Evolutionary conservation across 1,284 basidiomycete species (phyloP).

Genomic region (Cryptococcus sp.): DNA sequence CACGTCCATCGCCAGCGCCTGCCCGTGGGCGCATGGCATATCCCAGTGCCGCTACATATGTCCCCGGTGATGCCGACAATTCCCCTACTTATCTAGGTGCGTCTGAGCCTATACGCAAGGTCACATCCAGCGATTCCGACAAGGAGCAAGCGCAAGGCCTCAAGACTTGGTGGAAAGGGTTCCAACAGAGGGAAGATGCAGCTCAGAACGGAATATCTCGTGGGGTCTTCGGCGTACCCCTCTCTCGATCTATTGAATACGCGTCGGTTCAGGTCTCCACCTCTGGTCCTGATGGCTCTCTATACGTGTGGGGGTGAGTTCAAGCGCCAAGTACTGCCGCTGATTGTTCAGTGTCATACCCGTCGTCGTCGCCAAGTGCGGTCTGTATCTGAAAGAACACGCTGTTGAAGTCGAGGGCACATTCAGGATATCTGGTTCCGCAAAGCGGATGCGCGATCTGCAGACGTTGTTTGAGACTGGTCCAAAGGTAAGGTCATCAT

Average conservation of each 20-base stretch:
- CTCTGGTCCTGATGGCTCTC: slow-evolving; percentile 74
- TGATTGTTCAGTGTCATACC: slow-evolving; percentile 73
- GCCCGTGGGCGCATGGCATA: slow-evolving; percentile 42
- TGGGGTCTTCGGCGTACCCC: slow-evolving; percentile 79
- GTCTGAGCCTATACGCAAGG: slow-evolving; percentile 26
- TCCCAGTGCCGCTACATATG: slow-evolving; percentile 42
- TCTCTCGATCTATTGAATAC: slow-evolving; percentile 78
- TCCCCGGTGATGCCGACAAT: slow-evolving; percentile 38
- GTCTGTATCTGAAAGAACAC: slow-evolving; percentile 86
- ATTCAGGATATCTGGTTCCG: slow-evolving; percentile 90
- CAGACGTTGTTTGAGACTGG: slow-evolving; percentile 87
- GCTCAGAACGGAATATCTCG: slow-evolving; percentile 13
- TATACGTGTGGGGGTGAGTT: slow-evolving; percentile 73
- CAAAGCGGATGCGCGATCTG: slow-evolving; percentile 92
- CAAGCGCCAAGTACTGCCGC: neutral
- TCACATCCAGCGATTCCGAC: slow-evolving; percentile 31
- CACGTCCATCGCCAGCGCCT: slow-evolving; percentile 44
- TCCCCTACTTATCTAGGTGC: slow-evolving; percentile 26
- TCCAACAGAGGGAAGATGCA: slow-evolving; percentile 61
- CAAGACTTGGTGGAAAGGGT: slow-evolving; percentile 81
- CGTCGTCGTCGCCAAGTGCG: slow-evolving; percentile 95
- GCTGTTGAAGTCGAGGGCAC: slow-evolving; percentile 94
- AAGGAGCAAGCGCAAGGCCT: slow-evolving; percentile 56
- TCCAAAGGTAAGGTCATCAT: slow-evolving; percentile 65
- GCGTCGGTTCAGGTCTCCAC: slow-evolving; percentile 94